Conservation (phyloP, 345 rosid species). For the Luvunga scandens region DNA sequence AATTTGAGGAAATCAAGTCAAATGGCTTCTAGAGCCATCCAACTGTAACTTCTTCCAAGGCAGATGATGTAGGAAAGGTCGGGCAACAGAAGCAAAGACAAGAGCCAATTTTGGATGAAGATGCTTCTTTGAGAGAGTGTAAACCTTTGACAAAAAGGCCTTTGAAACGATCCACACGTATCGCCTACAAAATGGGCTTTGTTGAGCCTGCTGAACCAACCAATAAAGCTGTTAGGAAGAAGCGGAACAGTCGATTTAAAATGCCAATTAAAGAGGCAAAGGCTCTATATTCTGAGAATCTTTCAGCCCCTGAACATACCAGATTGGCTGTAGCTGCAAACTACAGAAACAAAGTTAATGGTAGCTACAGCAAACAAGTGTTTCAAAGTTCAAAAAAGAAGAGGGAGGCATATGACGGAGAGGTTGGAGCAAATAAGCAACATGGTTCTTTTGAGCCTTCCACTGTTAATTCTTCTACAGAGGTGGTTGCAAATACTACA, state of each 20-base stretch:
- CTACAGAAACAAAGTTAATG: background rate
- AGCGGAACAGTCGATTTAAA: constrained; percentile 10
- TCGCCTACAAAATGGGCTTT: background rate
- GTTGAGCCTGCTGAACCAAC: constrained; percentile 6
- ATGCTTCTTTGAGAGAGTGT: background rate
- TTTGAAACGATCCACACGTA: constrained; percentile 19
- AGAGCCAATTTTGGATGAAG: constrained; percentile 14
- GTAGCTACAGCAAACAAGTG: constrained; percentile 3
- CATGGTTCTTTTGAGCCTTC: constrained; percentile 1
- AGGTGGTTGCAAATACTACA: background rate
- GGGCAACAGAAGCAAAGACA: background rate
- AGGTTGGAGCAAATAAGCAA: constrained; percentile 3
- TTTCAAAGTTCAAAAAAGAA: constrained; percentile 13
- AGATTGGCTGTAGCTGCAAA: background rate
- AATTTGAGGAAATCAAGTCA: constrained; percentile 8
- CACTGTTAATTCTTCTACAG: background rate
- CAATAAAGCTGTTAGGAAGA: constrained; percentile 5
- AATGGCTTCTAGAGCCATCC: constrained; percentile 9
- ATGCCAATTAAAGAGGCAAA: background rate
- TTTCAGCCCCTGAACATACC: constrained; percentile 3
- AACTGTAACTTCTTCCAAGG: background rate
- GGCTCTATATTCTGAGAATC: background rate
- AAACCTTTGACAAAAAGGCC: constrained; percentile 16
- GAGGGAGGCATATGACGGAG: background rate
- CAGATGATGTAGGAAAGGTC: constrained; percentile 2